Conservation (phyloP, 305 asterid species). For the Fraxinus paxiana region DNA sequence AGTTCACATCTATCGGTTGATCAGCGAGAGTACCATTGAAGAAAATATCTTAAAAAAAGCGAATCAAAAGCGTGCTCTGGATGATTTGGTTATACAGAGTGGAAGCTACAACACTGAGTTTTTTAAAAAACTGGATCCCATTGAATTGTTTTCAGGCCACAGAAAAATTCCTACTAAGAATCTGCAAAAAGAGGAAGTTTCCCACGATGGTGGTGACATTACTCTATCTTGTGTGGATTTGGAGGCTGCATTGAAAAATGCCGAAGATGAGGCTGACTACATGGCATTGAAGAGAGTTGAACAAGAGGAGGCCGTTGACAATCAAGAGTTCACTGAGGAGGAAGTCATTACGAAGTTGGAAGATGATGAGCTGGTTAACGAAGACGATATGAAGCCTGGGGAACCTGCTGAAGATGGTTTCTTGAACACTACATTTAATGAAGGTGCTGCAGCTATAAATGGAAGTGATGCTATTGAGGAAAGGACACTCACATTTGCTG, state of each 20-base stretch:
- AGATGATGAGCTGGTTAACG: conserved; percentile 85
- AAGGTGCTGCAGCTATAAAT: conserved; percentile 28
- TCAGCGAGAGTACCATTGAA: conserved; percentile 95
- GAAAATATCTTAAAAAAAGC: conserved; percentile 96
- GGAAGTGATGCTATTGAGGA: conserved; percentile 52
- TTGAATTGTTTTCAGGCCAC: conserved; percentile 85
- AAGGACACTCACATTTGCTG: conserved; percentile 41
- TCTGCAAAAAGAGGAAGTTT: conserved; percentile 36
- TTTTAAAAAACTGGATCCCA: conserved; percentile 88
- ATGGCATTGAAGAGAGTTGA: conserved; percentile 97
- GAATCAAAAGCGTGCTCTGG: conserved; percentile 94
- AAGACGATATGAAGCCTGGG: conserved; percentile 71
- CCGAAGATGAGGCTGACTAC: conserved; percentile 99
- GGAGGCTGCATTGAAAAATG: conserved; percentile 95
- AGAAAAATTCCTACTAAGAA: conserved; percentile 38
- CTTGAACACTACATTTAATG: conserved; percentile 36
- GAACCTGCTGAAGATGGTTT: conserved; percentile 51
- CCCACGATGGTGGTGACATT: conserved; percentile 47
- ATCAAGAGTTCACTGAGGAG: conserved; percentile 97
- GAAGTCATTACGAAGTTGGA: conserved; percentile 66
- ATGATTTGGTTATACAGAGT: conserved; percentile 91
- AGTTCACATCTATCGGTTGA: conserved; percentile 89
- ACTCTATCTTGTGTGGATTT: conserved; percentile 72
- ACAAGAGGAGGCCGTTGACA: conserved; percentile 98
- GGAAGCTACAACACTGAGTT: conserved; percentile 96